Percentiles rank a stretch among this genome's conserved stretches.
phyloP scores from a whole-genome alignment of 768 basidiomycete species.

The Boletus bicolor region DNA sequence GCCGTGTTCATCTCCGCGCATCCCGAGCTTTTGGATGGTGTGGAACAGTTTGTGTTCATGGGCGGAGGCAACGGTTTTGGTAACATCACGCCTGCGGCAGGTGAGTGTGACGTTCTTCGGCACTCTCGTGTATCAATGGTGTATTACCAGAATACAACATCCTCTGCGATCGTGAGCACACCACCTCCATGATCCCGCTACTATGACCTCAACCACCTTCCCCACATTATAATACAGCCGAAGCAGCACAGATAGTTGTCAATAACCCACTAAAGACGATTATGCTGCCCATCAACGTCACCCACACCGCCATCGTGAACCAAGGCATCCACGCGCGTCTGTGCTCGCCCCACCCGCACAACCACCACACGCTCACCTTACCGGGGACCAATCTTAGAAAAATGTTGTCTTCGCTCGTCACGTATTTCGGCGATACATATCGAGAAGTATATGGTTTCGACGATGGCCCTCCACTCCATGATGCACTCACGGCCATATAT shows the following conservation, averaged over 20 bases:
- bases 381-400: conserved; percentile 54
- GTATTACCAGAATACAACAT: conserved; percentile 68
- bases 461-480: conserved; percentile 87
- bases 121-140: not conserved
- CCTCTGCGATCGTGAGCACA: conserved; percentile 70
- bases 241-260: conserved; percentile 80
- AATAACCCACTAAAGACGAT: conserved; percentile 61
- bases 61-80: conserved; percentile 87
- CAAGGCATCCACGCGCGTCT: conserved; percentile 49
- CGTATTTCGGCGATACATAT: conserved; percentile 72
- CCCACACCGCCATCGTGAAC: conserved; percentile 80
- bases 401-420: conserved; percentile 71
- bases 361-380: conserved; percentile 2
- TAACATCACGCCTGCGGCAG: conserved; percentile 74
- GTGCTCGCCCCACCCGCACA: conserved; percentile 42
- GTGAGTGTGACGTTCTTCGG: conserved; percentile 30
- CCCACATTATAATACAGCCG: conserved; percentile 42
- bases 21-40: conserved; percentile 47
- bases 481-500: conserved; percentile 79
- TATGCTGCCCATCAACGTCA: conserved; percentile 88
- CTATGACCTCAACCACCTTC: not conserved
- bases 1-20: conserved; percentile 61
- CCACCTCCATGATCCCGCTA: not conserved
- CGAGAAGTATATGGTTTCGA: conserved; percentile 73
- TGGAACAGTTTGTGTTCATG: conserved; percentile 68